A percentile compares a stretch with the other conserved stretches of the same genome.
Conservation (phyloP, 805 yeast species). For the Pichia thaimueangensis region DNA sequence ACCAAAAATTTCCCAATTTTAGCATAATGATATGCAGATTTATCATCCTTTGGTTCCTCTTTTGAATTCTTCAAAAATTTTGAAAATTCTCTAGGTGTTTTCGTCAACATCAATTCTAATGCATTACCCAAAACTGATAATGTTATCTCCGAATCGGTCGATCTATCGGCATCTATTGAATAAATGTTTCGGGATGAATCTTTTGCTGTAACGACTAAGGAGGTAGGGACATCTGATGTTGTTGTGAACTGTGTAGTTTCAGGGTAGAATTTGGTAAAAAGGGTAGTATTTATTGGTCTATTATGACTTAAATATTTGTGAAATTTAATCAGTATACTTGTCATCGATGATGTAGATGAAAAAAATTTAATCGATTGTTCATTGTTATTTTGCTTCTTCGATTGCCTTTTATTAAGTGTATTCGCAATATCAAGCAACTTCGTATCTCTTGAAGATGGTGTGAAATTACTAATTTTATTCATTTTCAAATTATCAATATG, state of each 20-base stretch:
- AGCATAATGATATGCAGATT: conserved; percentile 61
- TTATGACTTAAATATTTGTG: conserved; percentile 64
- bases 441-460: conserved; percentile 63
- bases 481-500: conserved; percentile 63
- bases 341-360: conserved; percentile 88
- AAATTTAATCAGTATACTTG: conserved; percentile 64
- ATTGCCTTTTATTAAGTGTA: conserved; percentile 1
- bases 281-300: conserved; percentile 44
- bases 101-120: conserved; percentile 69
- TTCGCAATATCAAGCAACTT: conserved; percentile 43
- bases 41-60: conserved; percentile 9
- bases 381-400: background rate
- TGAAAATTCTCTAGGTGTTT: conserved; percentile 45
- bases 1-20: conserved; percentile 60
- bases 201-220: conserved; percentile 49
- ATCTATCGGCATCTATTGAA: conserved; percentile 67
- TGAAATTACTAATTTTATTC: conserved; percentile 45
- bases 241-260: conserved; percentile 30
- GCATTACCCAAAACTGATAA: conserved; percentile 73
- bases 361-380: conserved; percentile 36
- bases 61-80: conserved; percentile 24
- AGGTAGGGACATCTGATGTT: conserved; percentile 46
- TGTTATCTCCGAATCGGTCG: conserved; percentile 59
- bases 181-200: conserved; percentile 28
- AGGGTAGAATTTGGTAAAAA: conserved; percentile 40